Conservation (phyloP, 2,329 filamentous ascomycete genomes). For the Acrocalymma vagum region DNA sequence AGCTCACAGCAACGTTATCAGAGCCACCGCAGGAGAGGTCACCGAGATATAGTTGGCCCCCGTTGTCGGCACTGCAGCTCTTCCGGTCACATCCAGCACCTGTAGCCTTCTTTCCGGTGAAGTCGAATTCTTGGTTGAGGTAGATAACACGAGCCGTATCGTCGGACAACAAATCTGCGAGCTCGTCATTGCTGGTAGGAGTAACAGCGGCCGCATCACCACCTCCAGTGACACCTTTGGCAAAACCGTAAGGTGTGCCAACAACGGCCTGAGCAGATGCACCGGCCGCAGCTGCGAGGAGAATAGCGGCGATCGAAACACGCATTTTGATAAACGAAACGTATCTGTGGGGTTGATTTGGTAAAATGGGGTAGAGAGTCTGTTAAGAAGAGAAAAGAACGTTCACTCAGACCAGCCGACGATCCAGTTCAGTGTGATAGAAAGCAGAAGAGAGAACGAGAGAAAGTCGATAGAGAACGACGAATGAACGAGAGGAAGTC, state of each 20-base stretch:
- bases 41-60: slow-evolving; percentile 31
- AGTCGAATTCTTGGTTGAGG: slow-evolving; percentile 32
- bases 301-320: slow-evolving; percentile 19
- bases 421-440: slow-evolving; percentile 25
- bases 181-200: slow-evolving; percentile 29
- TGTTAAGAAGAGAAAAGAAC: slow-evolving; percentile 18
- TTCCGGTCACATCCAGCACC: slow-evolving; percentile 31
- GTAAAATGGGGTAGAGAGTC: not conserved
- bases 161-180: slow-evolving; percentile 28
- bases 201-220: slow-evolving; percentile 29
- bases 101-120: slow-evolving; percentile 28
- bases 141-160: slow-evolving; percentile 28
- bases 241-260: slow-evolving; percentile 34
- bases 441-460: slow-evolving; percentile 20
- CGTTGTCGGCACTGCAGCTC: slow-evolving; percentile 19
- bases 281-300: slow-evolving; percentile 23
- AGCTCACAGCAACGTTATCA: slow-evolving; percentile 28
- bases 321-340: slow-evolving; percentile 27
- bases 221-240: slow-evolving; percentile 31
- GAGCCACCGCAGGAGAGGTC: slow-evolving; percentile 26
- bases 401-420: slow-evolving; percentile 33
- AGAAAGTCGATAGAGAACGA: slow-evolving; percentile 19
- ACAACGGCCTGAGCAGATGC: slow-evolving; percentile 30
- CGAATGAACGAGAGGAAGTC: too few relatives aligned
- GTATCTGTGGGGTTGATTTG: not conserved